Percentiles rank a stretch among this genome's conserved stretches.
Conservation (phyloP, 805 yeast species). For the Candida oleophila region DNA sequence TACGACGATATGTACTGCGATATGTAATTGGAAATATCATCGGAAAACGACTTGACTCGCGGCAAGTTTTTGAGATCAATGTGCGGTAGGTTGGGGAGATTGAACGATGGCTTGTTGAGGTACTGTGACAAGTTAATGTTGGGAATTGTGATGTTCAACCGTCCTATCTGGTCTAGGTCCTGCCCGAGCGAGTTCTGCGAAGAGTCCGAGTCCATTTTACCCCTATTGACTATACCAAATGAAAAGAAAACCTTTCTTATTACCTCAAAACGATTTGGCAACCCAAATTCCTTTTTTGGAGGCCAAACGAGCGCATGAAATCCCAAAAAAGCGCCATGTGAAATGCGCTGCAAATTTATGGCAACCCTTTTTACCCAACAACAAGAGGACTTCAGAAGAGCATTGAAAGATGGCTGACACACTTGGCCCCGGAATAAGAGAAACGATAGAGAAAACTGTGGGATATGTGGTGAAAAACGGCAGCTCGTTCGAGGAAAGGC, state of each 20-base stretch:
- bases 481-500: constrained; percentile 56
- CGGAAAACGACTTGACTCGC: constrained; percentile 22
- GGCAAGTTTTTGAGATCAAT: constrained; percentile 19
- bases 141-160: constrained; percentile 32
- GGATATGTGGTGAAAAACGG: constrained; percentile 72
- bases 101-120: constrained; percentile 15
- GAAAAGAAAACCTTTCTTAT: too few relatives aligned
- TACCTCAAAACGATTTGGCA: too few relatives aligned
- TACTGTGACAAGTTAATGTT: constrained; percentile 23
- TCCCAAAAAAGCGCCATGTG: too few relatives aligned
- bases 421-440: constrained; percentile 16
- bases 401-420: background rate
- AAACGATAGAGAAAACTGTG: constrained; percentile 69
- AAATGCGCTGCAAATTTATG: too few relatives aligned
- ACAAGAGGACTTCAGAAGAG: background rate
- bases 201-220: constrained; percentile 17
- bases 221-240: too few relatives aligned
- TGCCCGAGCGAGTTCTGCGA: constrained; percentile 41
- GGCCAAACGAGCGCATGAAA: too few relatives aligned
- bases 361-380: too few relatives aligned
- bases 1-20: constrained; percentile 20
- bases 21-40: constrained; percentile 31
- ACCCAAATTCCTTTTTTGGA: too few relatives aligned
- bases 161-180: constrained; percentile 54
- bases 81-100: constrained; percentile 19